Evolutionary conservation across 148 eudicot genomes (phyloP), one percentile per base, ranked within the genome.

Genomic region (Camellia granthamiana): DNA sequence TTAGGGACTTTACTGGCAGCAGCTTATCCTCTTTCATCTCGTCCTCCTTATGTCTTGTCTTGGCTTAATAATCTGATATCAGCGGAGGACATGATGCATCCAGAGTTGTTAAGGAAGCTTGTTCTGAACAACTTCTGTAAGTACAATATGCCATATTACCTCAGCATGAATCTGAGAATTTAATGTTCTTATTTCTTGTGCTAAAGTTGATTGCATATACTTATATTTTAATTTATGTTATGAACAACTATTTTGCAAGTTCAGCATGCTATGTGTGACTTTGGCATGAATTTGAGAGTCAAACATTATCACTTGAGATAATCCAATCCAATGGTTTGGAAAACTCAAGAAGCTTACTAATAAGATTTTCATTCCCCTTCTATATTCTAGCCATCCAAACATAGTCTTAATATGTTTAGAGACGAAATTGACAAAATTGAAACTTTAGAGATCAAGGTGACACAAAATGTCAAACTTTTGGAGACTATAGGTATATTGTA

Each of bases 31-130:
- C 89, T 96, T 75, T 88, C 95, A 66, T 94, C 98, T 38, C 85
- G 90, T 76, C 90, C 98, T 76, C 99, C 98, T 46, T 94, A 91
- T 85, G 91, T 87, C 55, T 87, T 94, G 83, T 89, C 99, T 62
- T 96, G 98, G 99, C 88, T 96, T 77, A 94, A 91, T 89, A 81
- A 88, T 80, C 83, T 92, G 80, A 96, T 96, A 83, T 88, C 99
- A 75, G 97, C 99, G 3, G 86, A 92, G 81, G 93, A 92, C 80
- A 96, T 96, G 99, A 96, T 96, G 99, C 89, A 96, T 72, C 99
- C 98, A 43, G 95, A 94, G 72, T 74, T 96, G 84, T 79, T 96
- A 76, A 88, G 89, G 79, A 96, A 96, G 89, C 98, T 96, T 42
- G 88, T 96, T 64, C 82, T 94, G 83, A 96, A 94, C 85, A 94